phyloP scores from a whole-genome alignment of 1,139 yeast genomes.

The Debaryomycetaceae sp. region DNA sequence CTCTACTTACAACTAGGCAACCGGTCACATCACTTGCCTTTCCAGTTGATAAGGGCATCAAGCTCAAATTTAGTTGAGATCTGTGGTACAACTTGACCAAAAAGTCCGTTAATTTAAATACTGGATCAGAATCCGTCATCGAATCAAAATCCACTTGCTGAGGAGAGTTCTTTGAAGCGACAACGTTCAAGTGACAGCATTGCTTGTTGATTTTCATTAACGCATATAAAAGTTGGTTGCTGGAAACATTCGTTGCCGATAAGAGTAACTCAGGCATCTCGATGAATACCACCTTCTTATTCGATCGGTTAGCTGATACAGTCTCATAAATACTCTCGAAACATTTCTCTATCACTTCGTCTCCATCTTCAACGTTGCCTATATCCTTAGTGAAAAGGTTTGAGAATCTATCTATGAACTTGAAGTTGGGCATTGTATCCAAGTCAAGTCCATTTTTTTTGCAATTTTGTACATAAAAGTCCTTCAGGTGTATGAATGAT shows the following conservation, averaged over 20 bases:
- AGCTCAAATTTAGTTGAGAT: constrained; percentile 46
- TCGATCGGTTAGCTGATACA: constrained; percentile 4
- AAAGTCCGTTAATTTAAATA: constrained; percentile 41
- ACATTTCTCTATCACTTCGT: constrained; percentile 12
- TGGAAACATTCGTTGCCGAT: constrained; percentile 33
- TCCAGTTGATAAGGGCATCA: constrained; percentile 73
- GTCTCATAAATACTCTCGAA: constrained; percentile 19
- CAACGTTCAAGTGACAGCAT: constrained; percentile 32
- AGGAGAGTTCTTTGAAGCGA: constrained; percentile 35
- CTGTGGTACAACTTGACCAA: constrained; percentile 48
- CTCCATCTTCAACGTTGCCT: constrained; percentile 19
- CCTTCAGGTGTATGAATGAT: constrained; percentile 41
- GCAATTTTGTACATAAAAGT: constrained; percentile 34
- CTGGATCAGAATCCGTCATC: constrained; percentile 27
- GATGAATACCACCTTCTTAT: constrained; percentile 27
- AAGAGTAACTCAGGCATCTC: constrained; percentile 52
- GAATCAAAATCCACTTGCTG: constrained; percentile 32
- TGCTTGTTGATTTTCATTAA: constrained; percentile 33
- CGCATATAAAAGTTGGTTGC: constrained; percentile 31
- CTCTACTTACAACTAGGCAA: constrained; percentile 53
- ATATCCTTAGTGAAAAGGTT: constrained; percentile 29
- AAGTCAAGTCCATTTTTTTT: constrained; percentile 46
- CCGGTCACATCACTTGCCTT: constrained; percentile 85
- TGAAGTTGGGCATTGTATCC: constrained; percentile 24
- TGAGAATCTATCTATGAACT: constrained; percentile 44